Conservation (phyloP, 768 basidiomycete species). For the Termitomyces sp. region DNA sequence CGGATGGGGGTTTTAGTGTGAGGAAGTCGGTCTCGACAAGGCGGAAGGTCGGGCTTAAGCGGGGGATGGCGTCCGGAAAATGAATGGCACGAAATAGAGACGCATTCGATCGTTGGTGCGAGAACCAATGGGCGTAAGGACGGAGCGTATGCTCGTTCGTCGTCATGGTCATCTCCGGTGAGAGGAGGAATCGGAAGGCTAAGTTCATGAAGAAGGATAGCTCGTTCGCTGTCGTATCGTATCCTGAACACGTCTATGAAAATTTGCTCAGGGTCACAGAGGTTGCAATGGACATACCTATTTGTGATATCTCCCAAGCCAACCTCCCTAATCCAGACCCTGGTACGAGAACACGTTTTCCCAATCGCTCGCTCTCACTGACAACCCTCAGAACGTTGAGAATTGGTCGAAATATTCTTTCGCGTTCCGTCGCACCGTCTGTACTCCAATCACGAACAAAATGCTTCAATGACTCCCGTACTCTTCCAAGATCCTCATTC, state of each 20-base stretch:
- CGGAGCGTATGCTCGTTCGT: slow-evolving; percentile 47
- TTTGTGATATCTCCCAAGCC: slow-evolving; percentile 63
- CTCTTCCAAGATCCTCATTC: slow-evolving; percentile 41
- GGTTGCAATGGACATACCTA: slow-evolving; percentile 34
- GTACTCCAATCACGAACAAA: slow-evolving; percentile 69
- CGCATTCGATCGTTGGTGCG: slow-evolving; percentile 53
- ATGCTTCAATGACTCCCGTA: slow-evolving; percentile 61
- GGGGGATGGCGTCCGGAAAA: slow-evolving; percentile 63
- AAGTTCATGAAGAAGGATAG: slow-evolving; percentile 65
- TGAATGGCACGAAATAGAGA: slow-evolving; percentile 47
- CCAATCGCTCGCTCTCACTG: slow-evolving; percentile 21
- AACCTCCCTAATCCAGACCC: slow-evolving; percentile 63
- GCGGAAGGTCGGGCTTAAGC: slow-evolving; percentile 36
- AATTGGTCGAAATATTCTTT: slow-evolving; percentile 52
- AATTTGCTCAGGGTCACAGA: neutral
- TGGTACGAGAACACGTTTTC: slow-evolving; percentile 52
- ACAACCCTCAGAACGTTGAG: slow-evolving; percentile 40
- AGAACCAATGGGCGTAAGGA: slow-evolving; percentile 69
- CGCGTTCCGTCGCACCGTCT: slow-evolving; percentile 53
- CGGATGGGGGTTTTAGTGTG: slow-evolving; percentile 24
- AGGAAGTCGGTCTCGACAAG: slow-evolving; percentile 61
- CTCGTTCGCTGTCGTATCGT: slow-evolving; percentile 57
- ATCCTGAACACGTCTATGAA: slow-evolving; percentile 30
- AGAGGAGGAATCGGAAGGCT: slow-evolving; percentile 54
- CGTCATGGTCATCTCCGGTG: slow-evolving; percentile 35